phyloP scores from a whole-genome alignment of 352 stramenopile genomes.

The Paralagenidium karlingii region DNA sequence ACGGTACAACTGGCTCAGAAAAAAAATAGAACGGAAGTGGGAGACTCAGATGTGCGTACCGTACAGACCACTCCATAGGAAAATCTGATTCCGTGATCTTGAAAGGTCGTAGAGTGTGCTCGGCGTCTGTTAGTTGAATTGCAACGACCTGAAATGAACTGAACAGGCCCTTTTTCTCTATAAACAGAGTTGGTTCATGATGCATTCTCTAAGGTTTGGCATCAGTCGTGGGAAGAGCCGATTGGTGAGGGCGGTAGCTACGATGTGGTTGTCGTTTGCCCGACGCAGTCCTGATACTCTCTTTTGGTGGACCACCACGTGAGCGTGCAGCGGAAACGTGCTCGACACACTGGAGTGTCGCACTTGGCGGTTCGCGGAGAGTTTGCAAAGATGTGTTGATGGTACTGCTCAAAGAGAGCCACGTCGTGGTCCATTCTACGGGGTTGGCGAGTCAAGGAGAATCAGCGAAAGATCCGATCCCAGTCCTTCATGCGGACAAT shows the following conservation, averaged over 20 bases:
- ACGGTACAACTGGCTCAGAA: too few species aligned
- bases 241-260: not conserved
- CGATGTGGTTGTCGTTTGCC: not conserved
- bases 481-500: not conserved
- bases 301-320: constrained; percentile 72
- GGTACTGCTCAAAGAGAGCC: constrained; percentile 53
- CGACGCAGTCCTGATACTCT: constrained; percentile 15
- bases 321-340: constrained; percentile 48
- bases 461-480: not conserved
- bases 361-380: constrained; percentile 35
- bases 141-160: too few species aligned
- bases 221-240: not conserved
- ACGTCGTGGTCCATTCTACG: constrained; percentile 32
- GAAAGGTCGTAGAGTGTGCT: too few species aligned
- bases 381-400: constrained; percentile 77
- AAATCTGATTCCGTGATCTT: too few species aligned
- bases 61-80: too few species aligned
- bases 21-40: too few species aligned
- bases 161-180: too few species aligned
- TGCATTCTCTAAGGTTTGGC: not conserved
- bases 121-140: too few species aligned
- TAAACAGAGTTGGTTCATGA: too few species aligned
- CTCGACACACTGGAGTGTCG: constrained; percentile 21
- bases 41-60: too few species aligned
- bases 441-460: too few species aligned